Percentiles rank a stretch among this genome's conserved stretches.
Conservation (phyloP, 495 filamentous ascomycete species). For the Pyronema omphalodes region DNA sequence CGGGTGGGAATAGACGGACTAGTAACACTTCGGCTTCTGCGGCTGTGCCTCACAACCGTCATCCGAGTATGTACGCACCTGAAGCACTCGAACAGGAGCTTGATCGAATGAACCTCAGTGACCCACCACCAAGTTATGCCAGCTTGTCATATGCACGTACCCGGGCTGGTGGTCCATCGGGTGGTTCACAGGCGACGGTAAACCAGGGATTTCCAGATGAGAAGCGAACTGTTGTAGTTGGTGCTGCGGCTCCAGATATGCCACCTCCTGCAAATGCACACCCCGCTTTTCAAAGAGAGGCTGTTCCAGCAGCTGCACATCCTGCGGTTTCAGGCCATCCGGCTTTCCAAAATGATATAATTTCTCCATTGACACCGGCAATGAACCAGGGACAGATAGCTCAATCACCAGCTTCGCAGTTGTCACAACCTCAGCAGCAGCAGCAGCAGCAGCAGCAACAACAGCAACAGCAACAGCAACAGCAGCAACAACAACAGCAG, state of each 20-base stretch:
- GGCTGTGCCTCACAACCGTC: background rate
- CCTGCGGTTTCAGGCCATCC: slow-evolving; percentile 8
- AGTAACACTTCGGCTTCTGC: too few species aligned
- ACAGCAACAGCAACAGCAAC: background rate
- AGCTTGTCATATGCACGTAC: slow-evolving; percentile 41
- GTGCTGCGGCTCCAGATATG: slow-evolving; percentile 20
- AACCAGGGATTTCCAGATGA: slow-evolving; percentile 30
- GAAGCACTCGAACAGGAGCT: slow-evolving; percentile 66
- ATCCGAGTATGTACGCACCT: slow-evolving; percentile 11
- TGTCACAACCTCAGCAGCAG: slow-evolving; percentile 25
- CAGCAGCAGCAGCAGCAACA: slow-evolving; percentile 4
- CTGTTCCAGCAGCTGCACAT: slow-evolving; percentile 22
- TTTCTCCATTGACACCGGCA: background rate
- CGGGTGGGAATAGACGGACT: background rate
- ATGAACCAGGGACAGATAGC: background rate
- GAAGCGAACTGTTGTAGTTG: slow-evolving; percentile 28
- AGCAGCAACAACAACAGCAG: slow-evolving; percentile 1
- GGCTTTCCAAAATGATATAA: slow-evolving; percentile 16
- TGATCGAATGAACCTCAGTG: slow-evolving; percentile 63
- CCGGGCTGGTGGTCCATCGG: slow-evolving; percentile 18
- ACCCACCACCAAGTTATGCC: slow-evolving; percentile 82
- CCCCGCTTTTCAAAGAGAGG: slow-evolving; percentile 19
- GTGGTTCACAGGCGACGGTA: slow-evolving; percentile 27
- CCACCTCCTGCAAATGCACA: slow-evolving; percentile 6
- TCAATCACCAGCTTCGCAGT: background rate